These are phyloP conservation scores for Ophiosphaerella korrae DNA, from an alignment of 2,329 filamentous ascomycete genomes.

Conservation along the genomic window DNA sequence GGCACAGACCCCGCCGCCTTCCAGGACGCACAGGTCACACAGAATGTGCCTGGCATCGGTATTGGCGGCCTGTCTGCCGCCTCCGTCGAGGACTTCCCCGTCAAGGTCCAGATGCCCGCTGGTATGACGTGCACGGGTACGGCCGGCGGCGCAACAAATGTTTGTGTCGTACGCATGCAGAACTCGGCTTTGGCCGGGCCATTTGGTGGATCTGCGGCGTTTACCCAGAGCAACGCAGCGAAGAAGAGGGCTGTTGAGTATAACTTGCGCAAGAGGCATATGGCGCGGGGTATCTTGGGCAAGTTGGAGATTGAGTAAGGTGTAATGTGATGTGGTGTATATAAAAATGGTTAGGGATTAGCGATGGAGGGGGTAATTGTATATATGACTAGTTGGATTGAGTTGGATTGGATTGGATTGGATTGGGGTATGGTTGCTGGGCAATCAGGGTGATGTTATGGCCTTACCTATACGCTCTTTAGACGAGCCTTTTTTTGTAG, in stretches of 20 bases:
- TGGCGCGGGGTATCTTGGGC: constrained; percentile 42
- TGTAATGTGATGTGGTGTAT: too few relatives aligned
- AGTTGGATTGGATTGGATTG: not conserved
- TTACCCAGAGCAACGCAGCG: constrained; percentile 64
- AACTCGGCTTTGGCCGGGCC: constrained; percentile 67
- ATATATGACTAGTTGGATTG: not conserved
- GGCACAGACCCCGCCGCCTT: constrained; percentile 66
- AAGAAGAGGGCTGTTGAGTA: constrained; percentile 68
- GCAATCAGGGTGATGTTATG: constrained; percentile 7
- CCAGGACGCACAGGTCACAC: constrained; percentile 62
- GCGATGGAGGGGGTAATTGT: too few relatives aligned
- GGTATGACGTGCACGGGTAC: constrained; percentile 70
- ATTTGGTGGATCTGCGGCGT: constrained; percentile 70
- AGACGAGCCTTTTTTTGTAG: too few relatives aligned
- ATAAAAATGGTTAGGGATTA: too few relatives aligned
- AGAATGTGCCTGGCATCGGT: constrained; percentile 65
- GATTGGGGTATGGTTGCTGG: constrained; percentile 12
- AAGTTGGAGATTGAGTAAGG: constrained; percentile 33
- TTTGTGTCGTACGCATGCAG: constrained; percentile 69
- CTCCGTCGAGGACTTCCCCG: constrained; percentile 66
- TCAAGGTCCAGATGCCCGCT: constrained; percentile 68
- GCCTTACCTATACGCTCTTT: too few relatives aligned
- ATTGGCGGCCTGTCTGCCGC: constrained; percentile 64
- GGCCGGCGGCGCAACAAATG: constrained; percentile 63
- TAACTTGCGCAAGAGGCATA: constrained; percentile 47